These are phyloP conservation scores for Podosphaera fusca DNA, from an alignment of 2,329 filamentous ascomycete genomes.

Conservation along the genomic window DNA sequence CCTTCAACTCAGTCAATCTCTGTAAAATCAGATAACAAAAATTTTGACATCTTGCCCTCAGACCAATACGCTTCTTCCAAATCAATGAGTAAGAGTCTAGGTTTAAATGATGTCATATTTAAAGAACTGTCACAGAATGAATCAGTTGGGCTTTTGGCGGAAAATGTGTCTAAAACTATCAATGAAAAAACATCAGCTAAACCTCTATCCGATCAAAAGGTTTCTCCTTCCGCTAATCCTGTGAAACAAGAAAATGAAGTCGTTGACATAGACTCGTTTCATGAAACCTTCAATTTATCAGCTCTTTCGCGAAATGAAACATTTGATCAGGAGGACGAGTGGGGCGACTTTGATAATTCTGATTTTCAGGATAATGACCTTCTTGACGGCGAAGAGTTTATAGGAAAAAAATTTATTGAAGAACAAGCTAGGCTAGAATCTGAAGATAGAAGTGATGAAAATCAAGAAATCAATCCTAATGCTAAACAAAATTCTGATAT, in stretches of 20 bases:
- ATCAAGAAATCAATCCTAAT: conserved; percentile 8
- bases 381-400: conserved; percentile 35
- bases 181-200: too few species aligned
- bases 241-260: too few species aligned
- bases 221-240: too few species aligned
- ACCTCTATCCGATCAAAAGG: too few species aligned
- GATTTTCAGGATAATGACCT: conserved; percentile 21
- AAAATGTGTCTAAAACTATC: too few species aligned
- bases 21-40: conserved; percentile 6
- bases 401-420: conserved; percentile 48
- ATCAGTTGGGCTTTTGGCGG: too few species aligned
- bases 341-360: conserved; percentile 32
- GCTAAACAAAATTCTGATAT: conserved; percentile 5
- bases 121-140: too few species aligned
- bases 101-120: too few species aligned
- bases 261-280: background rate
- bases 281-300: too few species aligned
- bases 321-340: conserved; percentile 20
- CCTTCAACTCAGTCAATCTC: conserved; percentile 5
- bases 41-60: conserved; percentile 4
- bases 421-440: conserved; percentile 47
- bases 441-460: conserved; percentile 23
- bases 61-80: too few species aligned
- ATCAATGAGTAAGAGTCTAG: too few species aligned
- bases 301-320: too few species aligned